Base-by-base conservation (phyloP, 768 basidiomycete species). In the Phanerodontia chrysosporium region DNA sequence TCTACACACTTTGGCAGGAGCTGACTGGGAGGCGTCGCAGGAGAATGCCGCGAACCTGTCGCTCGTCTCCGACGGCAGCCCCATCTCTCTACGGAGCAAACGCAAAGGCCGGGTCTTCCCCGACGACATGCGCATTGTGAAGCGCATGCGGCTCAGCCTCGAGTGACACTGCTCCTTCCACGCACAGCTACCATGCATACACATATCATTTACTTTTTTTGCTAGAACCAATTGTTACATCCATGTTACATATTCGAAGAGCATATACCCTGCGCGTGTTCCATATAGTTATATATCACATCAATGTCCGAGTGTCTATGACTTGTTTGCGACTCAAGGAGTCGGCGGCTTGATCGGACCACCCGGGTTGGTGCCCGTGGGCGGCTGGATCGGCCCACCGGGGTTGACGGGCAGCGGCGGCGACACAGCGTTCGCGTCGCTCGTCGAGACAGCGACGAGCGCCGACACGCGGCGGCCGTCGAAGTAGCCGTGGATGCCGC, bases 61-160 rank as follows among this genome's bases (percentile, higher is more conserved):
- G 14, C 29, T 53, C n/a, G 27, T 59, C 24, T 36, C 56, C 6
- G 42, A 57, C 6, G 65, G 57, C 16, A 60, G 62, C 14, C 62
- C 64, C 10, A 49, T 67, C 10, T 64, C 60, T 13, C 36, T 64
- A 16, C 55, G 63, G 25, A 58, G 49, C 51, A 67, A 67, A 35
- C 62, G 66, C 42, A 67, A 65, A 49, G 62, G 62, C 16, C 45
- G 59, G 22, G 22, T 65, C 48, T 63, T 67, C 45, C 46, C 49
- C n/a, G 60, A 61, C 42, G 32, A 36, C 21, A 28, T 54, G 5
- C 39, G 55, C 32, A 27, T 61, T 28, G 57, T 27, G 21, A 65
- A 63, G 58, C 53, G 60, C 27, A 42, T 55, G 28, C 57, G 58
- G 54, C 42, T 59, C 49, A 48, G 18, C 22, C 18, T 25, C 8